phyloP scores from a whole-genome alignment of 1,284 basidiomycete species.

The Ustilago nuda region DNA sequence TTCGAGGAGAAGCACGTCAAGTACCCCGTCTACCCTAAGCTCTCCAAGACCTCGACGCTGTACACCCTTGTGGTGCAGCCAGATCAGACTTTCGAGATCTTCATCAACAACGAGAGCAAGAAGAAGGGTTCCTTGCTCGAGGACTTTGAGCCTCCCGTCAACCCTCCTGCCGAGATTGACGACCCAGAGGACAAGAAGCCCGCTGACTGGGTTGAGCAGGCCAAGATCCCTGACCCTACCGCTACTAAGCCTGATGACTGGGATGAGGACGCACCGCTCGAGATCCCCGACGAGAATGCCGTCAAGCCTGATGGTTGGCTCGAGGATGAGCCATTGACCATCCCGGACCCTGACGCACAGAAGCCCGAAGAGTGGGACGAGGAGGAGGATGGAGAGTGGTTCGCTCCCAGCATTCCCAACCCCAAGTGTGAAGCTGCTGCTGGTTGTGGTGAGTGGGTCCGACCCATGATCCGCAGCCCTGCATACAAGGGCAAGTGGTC shows the following conservation, averaged over 20 bases:
- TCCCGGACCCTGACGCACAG: constrained; percentile 91
- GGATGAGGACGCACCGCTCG: constrained; percentile 66
- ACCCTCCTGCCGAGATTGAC: constrained; percentile 91
- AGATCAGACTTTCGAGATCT: constrained; percentile 92
- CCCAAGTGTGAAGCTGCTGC: constrained; percentile 86
- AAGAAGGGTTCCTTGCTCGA: constrained; percentile 85
- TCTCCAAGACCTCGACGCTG: constrained; percentile 64
- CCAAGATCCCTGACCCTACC: constrained; percentile 85
- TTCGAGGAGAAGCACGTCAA: constrained; percentile 97
- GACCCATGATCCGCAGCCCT: constrained; percentile 93
- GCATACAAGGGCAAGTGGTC: constrained; percentile 96
- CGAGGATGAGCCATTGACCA: constrained; percentile 82
- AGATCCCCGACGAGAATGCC: constrained; percentile 85
- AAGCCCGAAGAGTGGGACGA: constrained; percentile 99
- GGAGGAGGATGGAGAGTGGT: constrained; percentile 99
- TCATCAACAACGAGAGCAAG: constrained; percentile 82
- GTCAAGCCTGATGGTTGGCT: constrained; percentile 95
- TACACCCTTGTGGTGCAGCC: constrained; percentile 80
- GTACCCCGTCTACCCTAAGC: constrained; percentile 79
- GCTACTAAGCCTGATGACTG: constrained; percentile 75
- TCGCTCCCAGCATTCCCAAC: constrained; percentile 81
- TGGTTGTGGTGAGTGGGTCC: constrained; percentile 93
- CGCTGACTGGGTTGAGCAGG: constrained; percentile 89
- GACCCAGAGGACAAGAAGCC: constrained; percentile 93
- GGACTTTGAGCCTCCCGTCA: constrained; percentile 94